Conservation (phyloP, 257 asterid species). For the Gentiana straminea region DNA sequence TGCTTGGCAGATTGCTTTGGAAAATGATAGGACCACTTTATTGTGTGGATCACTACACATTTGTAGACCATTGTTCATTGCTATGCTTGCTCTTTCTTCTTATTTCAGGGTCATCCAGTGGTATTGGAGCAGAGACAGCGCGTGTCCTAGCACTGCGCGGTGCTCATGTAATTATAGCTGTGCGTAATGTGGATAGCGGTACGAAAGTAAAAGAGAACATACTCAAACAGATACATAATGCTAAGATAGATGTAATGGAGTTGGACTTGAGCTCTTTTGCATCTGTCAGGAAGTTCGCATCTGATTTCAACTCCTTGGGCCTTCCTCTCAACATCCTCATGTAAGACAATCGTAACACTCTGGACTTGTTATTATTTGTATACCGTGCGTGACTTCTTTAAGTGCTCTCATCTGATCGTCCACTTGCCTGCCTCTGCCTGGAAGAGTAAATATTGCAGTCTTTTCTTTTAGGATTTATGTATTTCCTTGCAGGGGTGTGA, state of each 20-base stretch:
- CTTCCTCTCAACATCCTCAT: constrained; percentile 84
- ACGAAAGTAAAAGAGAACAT: constrained; percentile 46
- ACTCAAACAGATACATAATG: constrained; percentile 40
- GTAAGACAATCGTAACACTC: constrained; percentile 21
- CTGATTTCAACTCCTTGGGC: constrained; percentile 63
- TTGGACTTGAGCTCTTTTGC: constrained; percentile 78
- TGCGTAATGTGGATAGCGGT: constrained; percentile 66
- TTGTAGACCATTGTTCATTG: too few relatives aligned
- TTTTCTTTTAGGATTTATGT: too few relatives aligned
- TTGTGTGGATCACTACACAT: too few relatives aligned
- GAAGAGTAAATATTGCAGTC: not conserved
- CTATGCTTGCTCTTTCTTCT: too few relatives aligned
- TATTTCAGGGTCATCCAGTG: constrained; percentile 66
- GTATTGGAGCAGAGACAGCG: constrained; percentile 91
- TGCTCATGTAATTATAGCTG: constrained; percentile 63
- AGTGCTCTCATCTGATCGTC: too few relatives aligned
- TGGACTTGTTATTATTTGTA: too few relatives aligned
- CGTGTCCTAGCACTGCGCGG: constrained; percentile 77
- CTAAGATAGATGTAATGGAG: constrained; percentile 55
- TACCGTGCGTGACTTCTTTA: not conserved
- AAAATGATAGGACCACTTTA: too few relatives aligned
- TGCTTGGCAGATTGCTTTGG: too few relatives aligned
- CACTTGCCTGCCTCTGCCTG: too few relatives aligned
- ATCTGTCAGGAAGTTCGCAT: constrained; percentile 69
- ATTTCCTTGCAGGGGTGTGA: too few relatives aligned